Evolutionary conservation across 2,329 filamentous ascomycete species (phyloP), one percentile per base, ranked within the genome.

Genomic region (Sporothrix curviconia): DNA sequence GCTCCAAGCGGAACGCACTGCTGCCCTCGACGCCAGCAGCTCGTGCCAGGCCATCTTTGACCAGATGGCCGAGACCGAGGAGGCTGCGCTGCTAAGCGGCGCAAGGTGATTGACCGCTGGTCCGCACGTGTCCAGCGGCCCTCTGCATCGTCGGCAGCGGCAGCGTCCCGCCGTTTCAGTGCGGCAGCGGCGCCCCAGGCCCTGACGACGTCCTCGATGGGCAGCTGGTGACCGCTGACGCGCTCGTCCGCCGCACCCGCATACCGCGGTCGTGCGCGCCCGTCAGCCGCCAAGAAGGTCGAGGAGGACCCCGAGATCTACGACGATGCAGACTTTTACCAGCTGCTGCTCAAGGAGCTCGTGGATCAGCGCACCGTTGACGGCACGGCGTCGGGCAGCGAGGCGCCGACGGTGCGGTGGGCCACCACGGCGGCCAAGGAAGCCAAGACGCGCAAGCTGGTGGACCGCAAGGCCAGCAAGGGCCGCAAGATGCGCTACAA

Each of bases 251-350:
- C 66, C 83, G 84, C 44, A 88, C 87, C 0, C 82, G 81, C 44
- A 83, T 84, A 0, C 86, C 89, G 12, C 83, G 89, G 19, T 91
- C 88, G 1, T 92, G 89, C 66, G 89, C 89, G 0, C 89, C 89
- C 0, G 73, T 82, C 89, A 92, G 65, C 79, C 80, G 0, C 78
- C 30, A 74, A 73, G 62, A 81, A 82, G 66, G 66, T 84, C 24
- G 71, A 74, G 9, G 79, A 86, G 63, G 84, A 85, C 66, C 69
- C 71, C 1, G 73, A 77, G 19, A 84, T 96, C 64, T 99, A 94
- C 74, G 92, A 97, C 69, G 94, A 99, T 66, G 90, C 89, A 11
- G 86, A 95, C 69, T 96, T 97, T 71, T 99, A 99, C 74, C 90
- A 95, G 69, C 76, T 94, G 14, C 81, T 99, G 2, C 82, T 99